These are phyloP conservation scores for Sparassis latifolia DNA, from an alignment of 1,284 basidiomycete genomes.

Conservation along the genomic window DNA sequence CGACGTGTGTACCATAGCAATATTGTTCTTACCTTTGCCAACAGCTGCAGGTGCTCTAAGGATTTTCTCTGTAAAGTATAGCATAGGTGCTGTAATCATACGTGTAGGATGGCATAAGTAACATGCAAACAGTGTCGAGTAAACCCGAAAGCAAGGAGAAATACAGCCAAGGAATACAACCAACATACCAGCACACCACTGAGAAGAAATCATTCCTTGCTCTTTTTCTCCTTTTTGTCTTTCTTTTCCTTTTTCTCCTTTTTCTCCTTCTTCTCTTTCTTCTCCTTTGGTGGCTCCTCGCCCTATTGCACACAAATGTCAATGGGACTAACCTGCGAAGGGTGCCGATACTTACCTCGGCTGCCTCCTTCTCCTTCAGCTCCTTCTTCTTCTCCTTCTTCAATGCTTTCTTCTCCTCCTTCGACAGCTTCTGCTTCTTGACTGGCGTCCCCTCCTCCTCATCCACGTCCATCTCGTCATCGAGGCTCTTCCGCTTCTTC, in stretches of 20 bases:
- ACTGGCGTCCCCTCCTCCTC: conserved; percentile 46
- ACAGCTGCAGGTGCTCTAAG: no score
- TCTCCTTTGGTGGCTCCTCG: conserved; percentile 22
- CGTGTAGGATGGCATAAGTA: not conserved
- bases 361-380: conserved; percentile 40
- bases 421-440: conserved; percentile 72
- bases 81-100: not conserved
- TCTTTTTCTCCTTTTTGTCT: conserved; percentile 40
- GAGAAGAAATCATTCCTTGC: conserved; percentile 28
- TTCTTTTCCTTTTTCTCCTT: conserved; percentile 24
- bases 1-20: no score
- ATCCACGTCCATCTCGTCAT: conserved; percentile 51
- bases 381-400: conserved; percentile 70
- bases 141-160: conserved; percentile 1
- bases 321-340: not conserved
- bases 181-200: no score
- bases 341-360: conserved; percentile 25
- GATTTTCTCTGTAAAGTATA: not conserved
- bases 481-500: conserved; percentile 58
- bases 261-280: conserved; percentile 20
- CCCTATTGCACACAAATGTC: conserved; percentile 14
- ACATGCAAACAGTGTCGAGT: not conserved
- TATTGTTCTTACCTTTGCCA: no score
- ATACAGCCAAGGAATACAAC: conserved; percentile 1
- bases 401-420: conserved; percentile 78